Base-by-base conservation (phyloP, 2,329 filamentous ascomycete species). In the Aspergillus sp. region DNA sequence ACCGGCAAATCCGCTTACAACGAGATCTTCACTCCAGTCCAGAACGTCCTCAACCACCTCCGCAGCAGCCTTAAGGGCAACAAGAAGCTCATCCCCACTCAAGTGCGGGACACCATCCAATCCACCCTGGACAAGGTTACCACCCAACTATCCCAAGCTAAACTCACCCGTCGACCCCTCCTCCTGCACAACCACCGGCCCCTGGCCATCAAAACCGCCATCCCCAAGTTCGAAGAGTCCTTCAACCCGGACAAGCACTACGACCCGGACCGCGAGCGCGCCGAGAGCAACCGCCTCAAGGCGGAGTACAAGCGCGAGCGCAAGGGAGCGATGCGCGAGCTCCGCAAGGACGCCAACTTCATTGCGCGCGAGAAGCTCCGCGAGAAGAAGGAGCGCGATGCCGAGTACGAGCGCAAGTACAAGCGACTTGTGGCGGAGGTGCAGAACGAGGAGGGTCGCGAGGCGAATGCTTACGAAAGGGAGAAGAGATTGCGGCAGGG, bases 161-260 rank as follows among this genome's bases (percentile, higher is more conserved):
- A 82, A 47, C 82, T 89, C 19, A 78, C 83, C 45, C 91, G 93
- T 41, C 88, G 91, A 8, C 91, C 92, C 2, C 86, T 98, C 30
- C 86, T 92, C 70, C 86, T 99, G 3, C 95, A 99, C 79, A 85
- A 95, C 78, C 95, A 99, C 82, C 85, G 85, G 0, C 92, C 93
- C 0, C 84, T 96, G 2, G 89, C 95, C 21, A 96, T 98, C 81
- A 93, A 94, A 76, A 88, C 87, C 7, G 89, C 86, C 60, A 87
- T 97, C 50, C 95, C 95, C 77, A 97, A 96, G 77, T 99, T 98
- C 80, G 95, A 98, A 80, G 94, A 97, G 74, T 85, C 86, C 60
- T 99, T 92, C 85, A 95, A 96, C 76, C 95, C 95, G 3, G 87
- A 91, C 80, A 94, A 92, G 80, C 95, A 98, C 84, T 98, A 99